These are phyloP conservation scores for Helichrysum umbraculigerum DNA, from an alignment of 129 eudicot genomes.

Conservation along the genomic window DNA sequence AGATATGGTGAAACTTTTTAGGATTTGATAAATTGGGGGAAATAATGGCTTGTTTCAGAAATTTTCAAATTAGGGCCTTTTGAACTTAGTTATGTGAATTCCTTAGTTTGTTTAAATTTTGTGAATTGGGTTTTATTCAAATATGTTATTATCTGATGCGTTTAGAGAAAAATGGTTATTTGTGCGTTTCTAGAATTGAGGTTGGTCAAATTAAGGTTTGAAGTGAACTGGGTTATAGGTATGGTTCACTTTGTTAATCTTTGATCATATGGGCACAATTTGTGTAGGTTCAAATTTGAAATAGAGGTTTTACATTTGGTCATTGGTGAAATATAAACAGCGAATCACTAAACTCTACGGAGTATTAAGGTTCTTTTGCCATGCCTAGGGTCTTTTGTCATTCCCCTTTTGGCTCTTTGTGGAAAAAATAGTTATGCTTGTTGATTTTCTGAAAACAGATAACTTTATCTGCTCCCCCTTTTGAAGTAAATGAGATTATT, in stretches of 20 bases:
- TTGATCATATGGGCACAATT: background rate
- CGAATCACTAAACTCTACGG: background rate
- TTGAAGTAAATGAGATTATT: background rate
- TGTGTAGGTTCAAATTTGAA: background rate
- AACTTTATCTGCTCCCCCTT: background rate
- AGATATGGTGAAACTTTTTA: background rate
- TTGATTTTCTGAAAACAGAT: background rate
- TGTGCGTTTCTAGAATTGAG: background rate
- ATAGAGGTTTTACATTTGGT: background rate
- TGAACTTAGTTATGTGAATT: background rate
- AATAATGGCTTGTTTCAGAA: background rate
- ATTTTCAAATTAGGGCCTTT: background rate
- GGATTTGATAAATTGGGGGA: slow-evolving; percentile 12
- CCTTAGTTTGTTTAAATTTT: background rate
- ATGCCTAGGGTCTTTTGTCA: background rate
- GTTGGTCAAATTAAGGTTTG: background rate
- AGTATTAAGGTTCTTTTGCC: too few species aligned
- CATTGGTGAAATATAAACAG: too few species aligned
- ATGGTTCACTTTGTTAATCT: background rate
- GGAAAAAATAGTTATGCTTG: background rate
- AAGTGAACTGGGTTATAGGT: background rate
- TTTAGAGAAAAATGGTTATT: background rate
- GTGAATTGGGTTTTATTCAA: slow-evolving; percentile 10
- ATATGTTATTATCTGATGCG: background rate
- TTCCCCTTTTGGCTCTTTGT: background rate